These are phyloP conservation scores for Xylaria polymorpha DNA, from an alignment of 2,329 filamentous ascomycete species.

Conservation along the genomic window DNA sequence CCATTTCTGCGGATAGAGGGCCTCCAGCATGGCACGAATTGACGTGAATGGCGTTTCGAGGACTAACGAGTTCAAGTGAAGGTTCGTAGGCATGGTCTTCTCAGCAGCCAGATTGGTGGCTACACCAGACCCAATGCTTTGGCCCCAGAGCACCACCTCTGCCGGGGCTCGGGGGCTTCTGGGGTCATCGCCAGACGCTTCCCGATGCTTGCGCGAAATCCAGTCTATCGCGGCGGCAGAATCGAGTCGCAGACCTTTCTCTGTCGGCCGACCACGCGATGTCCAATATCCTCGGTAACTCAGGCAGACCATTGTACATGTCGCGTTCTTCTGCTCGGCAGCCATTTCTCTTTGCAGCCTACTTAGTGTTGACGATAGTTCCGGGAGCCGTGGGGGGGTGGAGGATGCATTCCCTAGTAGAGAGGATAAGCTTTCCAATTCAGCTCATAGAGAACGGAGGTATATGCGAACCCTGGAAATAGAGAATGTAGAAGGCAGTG, in stretches of 20 bases:
- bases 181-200: conserved; percentile 28
- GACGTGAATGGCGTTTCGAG: conserved; percentile 82
- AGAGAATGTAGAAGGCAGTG: conserved; percentile 64
- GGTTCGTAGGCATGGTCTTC: conserved; percentile 53
- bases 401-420: conserved; percentile 70
- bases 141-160: conserved; percentile 75
- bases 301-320: conserved; percentile 64
- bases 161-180: conserved; percentile 36
- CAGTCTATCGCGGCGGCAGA: conserved; percentile 72
- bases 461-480: conserved; percentile 63
- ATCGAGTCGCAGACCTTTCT: conserved; percentile 76
- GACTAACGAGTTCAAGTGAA: conserved; percentile 63
- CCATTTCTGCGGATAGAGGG: conserved; percentile 82
- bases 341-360: conserved; percentile 55
- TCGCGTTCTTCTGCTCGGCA: conserved; percentile 45
- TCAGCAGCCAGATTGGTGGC: conserved; percentile 70
- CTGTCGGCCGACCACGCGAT: conserved; percentile 76
- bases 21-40: conserved; percentile 75
- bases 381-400: conserved; percentile 66
- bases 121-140: conserved; percentile 80
- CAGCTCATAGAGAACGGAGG: conserved; percentile 36
- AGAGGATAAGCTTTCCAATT: conserved; percentile 41
- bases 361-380: conserved; percentile 64
- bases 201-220: conserved; percentile 61
- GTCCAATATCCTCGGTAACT: conserved; percentile 83